phyloP scores from a whole-genome alignment of 2,329 filamentous ascomycete genomes.

The Pestalotiopsis sp. region DNA sequence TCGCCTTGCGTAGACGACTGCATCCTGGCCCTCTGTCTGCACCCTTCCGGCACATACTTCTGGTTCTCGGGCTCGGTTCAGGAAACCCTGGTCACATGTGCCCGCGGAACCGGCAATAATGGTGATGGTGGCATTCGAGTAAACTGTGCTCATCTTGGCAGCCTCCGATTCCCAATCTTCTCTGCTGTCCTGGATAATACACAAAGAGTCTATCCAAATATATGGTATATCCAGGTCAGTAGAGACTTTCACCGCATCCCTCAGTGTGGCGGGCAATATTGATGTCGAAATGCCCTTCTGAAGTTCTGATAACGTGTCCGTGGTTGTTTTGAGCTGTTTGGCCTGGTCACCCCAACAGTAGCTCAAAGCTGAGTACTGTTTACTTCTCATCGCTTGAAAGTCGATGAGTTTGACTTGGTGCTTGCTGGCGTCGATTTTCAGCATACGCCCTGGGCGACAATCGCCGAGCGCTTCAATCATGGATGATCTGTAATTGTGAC shows the following conservation, averaged over 20 bases:
- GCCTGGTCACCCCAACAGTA: conserved; percentile 12
- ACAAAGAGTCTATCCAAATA: conserved; percentile 9
- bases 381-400: conserved; percentile 1
- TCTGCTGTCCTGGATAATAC: conserved; percentile 17
- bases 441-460: conserved; percentile 6
- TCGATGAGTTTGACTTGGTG: background rate
- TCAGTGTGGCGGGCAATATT: conserved; percentile 13
- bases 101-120: conserved; percentile 14
- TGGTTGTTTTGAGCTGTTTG: background rate
- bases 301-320: background rate
- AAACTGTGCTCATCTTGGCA: conserved; percentile 20
- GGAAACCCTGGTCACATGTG: conserved; percentile 9
- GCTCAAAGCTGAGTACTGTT: conserved; percentile 11
- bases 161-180: conserved; percentile 18
- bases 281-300: background rate
- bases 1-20: background rate
- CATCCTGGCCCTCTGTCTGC: too few relatives aligned
- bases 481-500: background rate
- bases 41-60: background rate
- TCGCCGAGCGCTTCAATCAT: background rate
- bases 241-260: conserved; percentile 8
- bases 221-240: conserved; percentile 3
- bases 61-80: background rate
- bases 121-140: conserved; percentile 19
- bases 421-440: conserved; percentile 5